phyloP scores from a whole-genome alignment of 495 filamentous ascomycete genomes.

The Tuber magnatum region DNA sequence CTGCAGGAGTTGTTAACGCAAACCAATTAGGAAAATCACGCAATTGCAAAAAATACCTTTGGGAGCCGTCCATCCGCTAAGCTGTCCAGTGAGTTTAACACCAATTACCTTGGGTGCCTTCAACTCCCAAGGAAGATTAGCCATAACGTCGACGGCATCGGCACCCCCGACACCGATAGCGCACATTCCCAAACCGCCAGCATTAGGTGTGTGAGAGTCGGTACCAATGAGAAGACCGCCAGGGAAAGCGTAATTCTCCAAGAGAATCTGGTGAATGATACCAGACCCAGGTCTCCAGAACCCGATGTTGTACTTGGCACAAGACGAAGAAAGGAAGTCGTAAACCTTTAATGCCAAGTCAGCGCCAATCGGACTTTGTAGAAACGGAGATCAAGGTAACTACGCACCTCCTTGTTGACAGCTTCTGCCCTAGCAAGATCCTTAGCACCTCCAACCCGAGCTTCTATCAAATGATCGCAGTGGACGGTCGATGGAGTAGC shows the following conservation, averaged over 20 bases:
- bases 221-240: conserved; percentile 97
- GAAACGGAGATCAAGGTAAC: background rate
- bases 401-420: conserved; percentile 79
- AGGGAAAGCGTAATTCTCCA: conserved; percentile 99
- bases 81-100: conserved; percentile 80
- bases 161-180: conserved; percentile 98
- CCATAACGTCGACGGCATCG: conserved; percentile 98
- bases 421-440: conserved; percentile 84
- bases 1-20: conserved; percentile 44
- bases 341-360: conserved; percentile 53
- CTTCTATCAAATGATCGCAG: conserved; percentile 99
- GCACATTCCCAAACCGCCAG: conserved; percentile 90
- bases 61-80: conserved; percentile 90
- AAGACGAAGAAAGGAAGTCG: conserved; percentile 89
- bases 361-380: background rate
- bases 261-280: conserved; percentile 98
- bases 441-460: conserved; percentile 86
- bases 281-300: conserved; percentile 98
- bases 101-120: conserved; percentile 97
- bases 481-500: conserved; percentile 94
- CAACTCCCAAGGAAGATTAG: conserved; percentile 92
- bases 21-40: conserved; percentile 23
- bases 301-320: conserved; percentile 99
- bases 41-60: conserved; percentile 54
- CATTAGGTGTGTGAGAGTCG: conserved; percentile 97